Conservation (phyloP, 108 stramenopile species). For the Discostella stelligeroides region DNA sequence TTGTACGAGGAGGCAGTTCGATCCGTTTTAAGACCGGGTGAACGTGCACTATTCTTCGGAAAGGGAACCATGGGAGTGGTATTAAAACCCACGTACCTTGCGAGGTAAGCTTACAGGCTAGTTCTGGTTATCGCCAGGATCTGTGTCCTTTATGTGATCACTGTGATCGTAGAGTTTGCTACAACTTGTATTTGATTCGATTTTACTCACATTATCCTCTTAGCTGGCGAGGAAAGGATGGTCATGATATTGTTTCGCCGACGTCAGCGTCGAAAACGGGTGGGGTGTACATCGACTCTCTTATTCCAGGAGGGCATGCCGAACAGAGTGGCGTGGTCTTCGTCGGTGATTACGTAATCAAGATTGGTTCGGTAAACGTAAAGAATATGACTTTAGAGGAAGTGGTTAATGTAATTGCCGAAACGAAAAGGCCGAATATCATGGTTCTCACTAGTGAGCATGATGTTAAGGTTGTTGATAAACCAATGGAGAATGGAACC, state of each 20-base stretch:
- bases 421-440: slow-evolving; percentile 66
- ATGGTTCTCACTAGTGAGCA: slow-evolving; percentile 61
- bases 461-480: slow-evolving; percentile 47
- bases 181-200: background rate
- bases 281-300: slow-evolving; percentile 81
- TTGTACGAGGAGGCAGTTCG: slow-evolving; percentile 41
- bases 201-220: background rate
- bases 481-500: slow-evolving; percentile 61
- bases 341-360: slow-evolving; percentile 68
- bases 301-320: slow-evolving; percentile 77
- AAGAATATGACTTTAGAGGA: slow-evolving; percentile 70
- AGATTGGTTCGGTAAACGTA: slow-evolving; percentile 71
- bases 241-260: slow-evolving; percentile 22
- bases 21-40: slow-evolving; percentile 52
- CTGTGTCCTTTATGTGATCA: background rate
- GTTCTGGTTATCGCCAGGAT: too few relatives aligned
- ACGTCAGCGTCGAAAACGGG: slow-evolving; percentile 45
- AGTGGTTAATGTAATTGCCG: slow-evolving; percentile 66
- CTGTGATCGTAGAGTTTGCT: background rate
- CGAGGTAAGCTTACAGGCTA: slow-evolving; percentile 27
- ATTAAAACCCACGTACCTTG: slow-evolving; percentile 75
- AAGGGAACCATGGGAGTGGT: slow-evolving; percentile 81
- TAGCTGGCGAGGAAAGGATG: slow-evolving; percentile 45
- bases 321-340: slow-evolving; percentile 65
- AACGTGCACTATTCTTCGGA: slow-evolving; percentile 79